Percentiles rank a stretch among this genome's conserved stretches.
Evolutionary conservation across 805 yeast species (phyloP).

Genomic region (Cephaloascus fragrans): DNA sequence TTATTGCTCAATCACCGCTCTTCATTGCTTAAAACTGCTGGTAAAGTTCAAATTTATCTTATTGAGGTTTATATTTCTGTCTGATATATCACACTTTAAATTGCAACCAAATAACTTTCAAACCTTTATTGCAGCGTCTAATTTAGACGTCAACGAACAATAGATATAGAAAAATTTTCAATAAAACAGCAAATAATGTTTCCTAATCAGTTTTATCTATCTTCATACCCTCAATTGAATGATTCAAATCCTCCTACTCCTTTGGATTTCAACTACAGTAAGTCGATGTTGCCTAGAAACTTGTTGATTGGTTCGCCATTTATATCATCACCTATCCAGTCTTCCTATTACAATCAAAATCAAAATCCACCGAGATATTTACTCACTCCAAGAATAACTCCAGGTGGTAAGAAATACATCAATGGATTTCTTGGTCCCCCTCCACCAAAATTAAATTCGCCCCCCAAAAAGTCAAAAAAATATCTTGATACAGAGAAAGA

Average conservation of each 20-base stretch:
- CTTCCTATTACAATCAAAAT: neutral
- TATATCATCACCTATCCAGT: slow-evolving; percentile 25
- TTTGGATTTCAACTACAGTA: slow-evolving; percentile 48
- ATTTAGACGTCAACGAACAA: too few species aligned
- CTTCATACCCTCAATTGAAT: neutral
- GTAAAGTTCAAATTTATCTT: too few species aligned
- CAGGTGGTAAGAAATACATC: neutral
- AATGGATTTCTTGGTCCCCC: slow-evolving; percentile 1
- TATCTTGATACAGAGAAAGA: neutral
- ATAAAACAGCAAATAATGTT: neutral
- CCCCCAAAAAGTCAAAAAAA: slow-evolving; percentile 1
- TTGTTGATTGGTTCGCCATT: slow-evolving; percentile 53
- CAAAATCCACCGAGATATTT: neutral
- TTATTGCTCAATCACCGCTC: too few species aligned
- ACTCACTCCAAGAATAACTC: too few species aligned
- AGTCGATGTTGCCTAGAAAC: slow-evolving; percentile 55
- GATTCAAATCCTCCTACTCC: slow-evolving; percentile 35
- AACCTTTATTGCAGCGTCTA: too few species aligned
- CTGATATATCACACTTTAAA: too few species aligned
- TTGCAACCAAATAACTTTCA: too few species aligned
- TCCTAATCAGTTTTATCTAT: neutral
- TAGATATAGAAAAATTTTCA: too few species aligned
- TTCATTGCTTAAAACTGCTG: too few species aligned
- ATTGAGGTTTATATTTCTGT: too few species aligned
- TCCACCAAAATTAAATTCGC: neutral